Conservation (phyloP, 176 grass and related monocot genomes). For the Rhynchospora breviuscula region DNA sequence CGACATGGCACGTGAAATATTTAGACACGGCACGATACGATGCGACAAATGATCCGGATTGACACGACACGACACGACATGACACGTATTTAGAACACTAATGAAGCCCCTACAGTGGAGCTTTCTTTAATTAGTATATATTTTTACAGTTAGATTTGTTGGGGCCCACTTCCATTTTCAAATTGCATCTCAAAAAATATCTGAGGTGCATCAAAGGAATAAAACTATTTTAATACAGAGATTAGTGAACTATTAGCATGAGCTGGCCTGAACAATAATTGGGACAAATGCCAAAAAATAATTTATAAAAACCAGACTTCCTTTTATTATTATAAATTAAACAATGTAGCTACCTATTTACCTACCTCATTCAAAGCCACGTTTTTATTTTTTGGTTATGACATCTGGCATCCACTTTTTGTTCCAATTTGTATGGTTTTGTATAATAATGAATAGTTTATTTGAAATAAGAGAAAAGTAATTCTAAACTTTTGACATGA, state of each 20-base stretch:
- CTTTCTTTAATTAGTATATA: conserved; percentile 5
- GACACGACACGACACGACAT: no score
- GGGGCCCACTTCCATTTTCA: background rate
- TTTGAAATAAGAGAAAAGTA: background rate
- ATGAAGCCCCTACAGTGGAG: background rate
- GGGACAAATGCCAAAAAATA: background rate
- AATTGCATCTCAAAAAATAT: background rate
- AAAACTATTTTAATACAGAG: background rate
- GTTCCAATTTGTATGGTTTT: background rate
- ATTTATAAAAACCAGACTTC: background rate
- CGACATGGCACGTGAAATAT: no score
- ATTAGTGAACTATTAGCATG: background rate
- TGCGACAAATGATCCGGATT: no score
- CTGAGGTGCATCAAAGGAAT: background rate
- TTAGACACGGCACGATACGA: no score
- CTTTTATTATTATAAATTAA: background rate
- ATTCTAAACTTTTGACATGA: background rate
- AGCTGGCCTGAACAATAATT: background rate
- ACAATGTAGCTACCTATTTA: background rate
- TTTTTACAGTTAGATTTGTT: background rate
- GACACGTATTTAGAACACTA: no score
- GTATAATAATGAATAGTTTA: background rate
- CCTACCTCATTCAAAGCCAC: background rate
- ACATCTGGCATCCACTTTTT: background rate
- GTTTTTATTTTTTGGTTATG: background rate